Evolutionary conservation across 768 basidiomycete species (phyloP), one percentile per base, ranked within the genome.

Genomic region (Tulasnella sp.): DNA sequence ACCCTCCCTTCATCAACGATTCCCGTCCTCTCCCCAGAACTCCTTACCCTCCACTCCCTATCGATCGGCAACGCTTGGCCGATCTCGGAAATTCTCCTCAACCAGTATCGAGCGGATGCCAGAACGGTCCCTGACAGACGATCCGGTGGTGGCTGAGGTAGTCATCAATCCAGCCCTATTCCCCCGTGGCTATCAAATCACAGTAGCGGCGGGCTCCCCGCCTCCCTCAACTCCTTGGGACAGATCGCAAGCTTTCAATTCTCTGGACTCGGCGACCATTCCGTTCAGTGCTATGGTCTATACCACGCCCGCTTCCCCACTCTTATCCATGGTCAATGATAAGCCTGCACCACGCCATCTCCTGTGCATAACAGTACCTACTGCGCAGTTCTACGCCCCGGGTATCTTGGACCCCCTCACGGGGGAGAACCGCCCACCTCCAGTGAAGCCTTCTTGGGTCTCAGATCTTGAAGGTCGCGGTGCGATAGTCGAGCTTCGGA

Each of bases 401-500:
- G 91, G 92, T 2, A 88, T 96, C 46, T 86, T 88, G 71, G 94
- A 97, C 83, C 96, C 96, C 13, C 85, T 97, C 79, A 92, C 92
- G 35, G 92, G 91, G 20, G 89, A 91, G 84, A 87, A 86, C 76
- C 87, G 87, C 69, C 86, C 85, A 23, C 88, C 90, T 5, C 88
- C 89, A 78, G 85, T 87, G 46, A 90, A 88, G 80, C 93, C 95
- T 10, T 85, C 84, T 69, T 97, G 96, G 96, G 85, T 93, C 75
- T 81, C 87, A 29, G 88, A 90, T 72, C 83, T 94, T 77, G 88
- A 91, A 81, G 81, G 83, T 13, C 80, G 83, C 32, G 89, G 90
- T 0, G 89, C 88, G 39, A 83, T 91, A 32, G 89, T 93, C 44
- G 88, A 91, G 57, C 82, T 88, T 73, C 85, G 85, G 70, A 86